Evolutionary conservation across 106 monocot species (phyloP), one percentile per base, ranked within the genome.

Genomic region (Dioscorea zingiberensis): DNA sequence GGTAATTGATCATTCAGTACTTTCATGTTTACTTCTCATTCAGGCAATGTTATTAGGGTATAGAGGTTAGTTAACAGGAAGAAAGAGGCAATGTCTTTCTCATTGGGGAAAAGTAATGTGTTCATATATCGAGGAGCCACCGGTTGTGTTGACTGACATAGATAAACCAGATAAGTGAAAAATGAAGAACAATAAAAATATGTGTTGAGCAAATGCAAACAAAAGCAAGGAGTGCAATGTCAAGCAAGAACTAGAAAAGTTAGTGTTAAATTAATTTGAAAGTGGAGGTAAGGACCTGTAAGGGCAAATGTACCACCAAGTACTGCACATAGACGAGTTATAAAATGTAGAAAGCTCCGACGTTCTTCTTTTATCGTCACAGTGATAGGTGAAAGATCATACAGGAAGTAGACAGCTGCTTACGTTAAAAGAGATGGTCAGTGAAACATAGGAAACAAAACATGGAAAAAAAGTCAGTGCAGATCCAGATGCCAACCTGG

Each of bases 261-360:
- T 51, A 15, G 51, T 13, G 51, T 4, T 15, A 51, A 19, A 12
- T 22, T 1, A 56, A 47, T 3, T 57, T 47, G 28, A 7, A 58
- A 44, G 38, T 47, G 54, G 21, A 67, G 38, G 64, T 8, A 76
- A 54, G 58, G 16, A 94, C 97, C 97, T 75, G 98, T 98, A 47
- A 98, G 66, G 64, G 98, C 93, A 87, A 98, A 98, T 62, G 98
- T 98, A 48, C 98, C 98, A 32, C 98, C 98, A 74, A 98, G 93
- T 18, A 98, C 89, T 57, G 98, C 98, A 78, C 98, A 93, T 24
- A 98, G 86, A 17, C 98, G 85, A 29, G 98, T 98, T 13, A 98
- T 70, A 56, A 98, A 98, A 75, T 98, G 98, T 16, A 98, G 78
- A 70, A 98, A 98, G 61, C 93, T 98, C 15, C 98, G 86, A n/a